These are phyloP conservation scores for Calycina marina DNA, from an alignment of 2,329 filamentous ascomycete species.

Conservation along the genomic window DNA sequence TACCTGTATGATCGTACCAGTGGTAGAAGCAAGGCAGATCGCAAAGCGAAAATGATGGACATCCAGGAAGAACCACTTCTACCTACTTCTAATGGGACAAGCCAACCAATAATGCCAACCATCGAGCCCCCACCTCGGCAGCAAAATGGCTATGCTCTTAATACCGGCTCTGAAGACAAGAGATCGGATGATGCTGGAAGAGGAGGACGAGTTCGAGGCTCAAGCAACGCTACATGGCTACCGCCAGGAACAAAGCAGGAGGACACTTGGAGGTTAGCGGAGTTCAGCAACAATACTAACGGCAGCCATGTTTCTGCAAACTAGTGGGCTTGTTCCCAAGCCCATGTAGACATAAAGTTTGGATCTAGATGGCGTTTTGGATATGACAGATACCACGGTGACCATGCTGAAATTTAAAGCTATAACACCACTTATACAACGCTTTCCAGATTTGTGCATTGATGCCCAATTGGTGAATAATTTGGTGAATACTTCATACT, in stretches of 20 bases:
- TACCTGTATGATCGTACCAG: conserved; percentile 93
- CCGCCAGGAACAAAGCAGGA: conserved; percentile 73
- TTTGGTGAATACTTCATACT: no score
- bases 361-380: no score
- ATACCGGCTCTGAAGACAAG: conserved; percentile 21
- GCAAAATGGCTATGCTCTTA: conserved; percentile 30
- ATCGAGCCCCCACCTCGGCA: conserved; percentile 26
- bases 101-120: conserved; percentile 4
- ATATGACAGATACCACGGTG: no score
- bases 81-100: neutral
- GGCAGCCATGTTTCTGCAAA: conserved; percentile 5
- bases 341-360: no score
- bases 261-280: conserved; percentile 53
- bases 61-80: conserved; percentile 21
- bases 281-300: conserved; percentile 5
- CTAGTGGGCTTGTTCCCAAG: neutral
- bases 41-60: conserved; percentile 56
- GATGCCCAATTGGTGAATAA: no score
- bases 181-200: conserved; percentile 32
- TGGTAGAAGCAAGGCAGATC: conserved; percentile 76
- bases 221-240: conserved; percentile 43
- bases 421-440: no score
- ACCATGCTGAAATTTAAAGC: no score
- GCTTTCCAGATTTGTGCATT: no score
- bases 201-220: conserved; percentile 31